Conservation (phyloP, 2,329 filamentous ascomycete species). For the Scleromitrula shiraiana region DNA sequence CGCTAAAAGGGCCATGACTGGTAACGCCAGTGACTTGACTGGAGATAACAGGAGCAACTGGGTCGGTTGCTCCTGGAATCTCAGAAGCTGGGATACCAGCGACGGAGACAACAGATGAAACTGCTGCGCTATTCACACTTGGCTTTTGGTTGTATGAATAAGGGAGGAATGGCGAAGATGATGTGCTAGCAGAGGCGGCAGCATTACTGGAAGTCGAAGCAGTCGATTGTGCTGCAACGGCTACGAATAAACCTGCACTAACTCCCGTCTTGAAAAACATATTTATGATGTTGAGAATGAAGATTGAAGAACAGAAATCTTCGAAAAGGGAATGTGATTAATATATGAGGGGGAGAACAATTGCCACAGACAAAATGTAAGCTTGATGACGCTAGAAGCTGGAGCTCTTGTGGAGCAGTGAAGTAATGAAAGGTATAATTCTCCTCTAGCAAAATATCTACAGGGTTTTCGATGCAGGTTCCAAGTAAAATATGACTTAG, state of each 20-base stretch:
- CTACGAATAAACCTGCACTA: background rate
- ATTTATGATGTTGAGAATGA: background rate
- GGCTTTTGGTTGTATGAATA: slow-evolving; percentile 23
- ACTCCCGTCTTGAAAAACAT: slow-evolving; percentile 7
- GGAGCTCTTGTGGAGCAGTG: slow-evolving; percentile 4
- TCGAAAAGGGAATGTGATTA: background rate
- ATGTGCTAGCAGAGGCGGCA: background rate
- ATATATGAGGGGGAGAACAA: background rate
- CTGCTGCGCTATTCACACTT: slow-evolving; percentile 21
- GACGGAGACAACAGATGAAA: slow-evolving; percentile 19
- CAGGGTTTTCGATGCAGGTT: background rate
- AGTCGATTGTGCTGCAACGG: background rate
- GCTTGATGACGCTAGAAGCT: background rate
- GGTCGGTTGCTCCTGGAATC: slow-evolving; percentile 23
- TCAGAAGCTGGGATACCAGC: slow-evolving; percentile 22
- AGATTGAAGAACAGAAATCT: background rate
- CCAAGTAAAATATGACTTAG: background rate
- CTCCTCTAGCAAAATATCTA: background rate
- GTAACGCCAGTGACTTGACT: slow-evolving; percentile 48
- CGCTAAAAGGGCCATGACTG: slow-evolving; percentile 61
- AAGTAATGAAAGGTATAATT: slow-evolving; percentile 4
- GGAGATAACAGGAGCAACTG: slow-evolving; percentile 35
- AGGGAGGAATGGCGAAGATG: background rate
- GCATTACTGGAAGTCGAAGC: background rate
- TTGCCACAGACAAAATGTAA: background rate